Percentiles rank a stretch among this genome's conserved stretches.
Conservation (phyloP, 345 rosid genomes). For the Turritis glabra region DNA sequence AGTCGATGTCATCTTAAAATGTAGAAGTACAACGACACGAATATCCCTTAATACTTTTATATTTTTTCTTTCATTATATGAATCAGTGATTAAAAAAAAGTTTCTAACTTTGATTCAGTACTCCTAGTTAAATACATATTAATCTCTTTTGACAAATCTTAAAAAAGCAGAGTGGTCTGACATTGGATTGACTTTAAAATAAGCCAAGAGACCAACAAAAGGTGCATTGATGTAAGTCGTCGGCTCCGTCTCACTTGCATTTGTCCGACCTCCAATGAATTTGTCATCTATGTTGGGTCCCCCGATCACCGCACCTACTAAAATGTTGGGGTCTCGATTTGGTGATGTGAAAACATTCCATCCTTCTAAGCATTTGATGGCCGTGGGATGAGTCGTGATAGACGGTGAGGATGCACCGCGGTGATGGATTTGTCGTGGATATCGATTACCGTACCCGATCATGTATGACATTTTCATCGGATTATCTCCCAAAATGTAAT, state of each 20-base stretch:
- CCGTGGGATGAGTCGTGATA: constrained; percentile 49
- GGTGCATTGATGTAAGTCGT: constrained; percentile 96
- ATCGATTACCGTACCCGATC: constrained; percentile 74
- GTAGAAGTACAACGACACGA: too few relatives aligned
- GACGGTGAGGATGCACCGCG: constrained; percentile 78
- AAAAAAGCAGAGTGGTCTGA: background rate
- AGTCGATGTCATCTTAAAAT: background rate
- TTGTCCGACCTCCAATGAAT: constrained; percentile 57
- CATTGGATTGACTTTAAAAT: constrained; percentile 63
- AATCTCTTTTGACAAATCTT: background rate
- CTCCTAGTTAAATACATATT: background rate
- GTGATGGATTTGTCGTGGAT: constrained; percentile 77
- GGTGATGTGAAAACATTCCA: constrained; percentile 57
- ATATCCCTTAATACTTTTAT: background rate
- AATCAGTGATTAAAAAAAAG: background rate
- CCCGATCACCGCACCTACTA: constrained; percentile 78
- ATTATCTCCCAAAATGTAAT: constrained; percentile 85
- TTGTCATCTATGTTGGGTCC: constrained; percentile 69
- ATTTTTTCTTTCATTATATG: background rate
- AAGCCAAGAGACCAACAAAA: constrained; percentile 84
- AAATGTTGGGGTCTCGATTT: constrained; percentile 64
- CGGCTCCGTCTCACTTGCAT: constrained; percentile 80
- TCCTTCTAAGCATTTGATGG: constrained; percentile 61
- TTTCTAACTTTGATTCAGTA: background rate
- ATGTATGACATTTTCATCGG: constrained; percentile 78